These are phyloP conservation scores for Penicillium chermesinum DNA, from an alignment of 495 filamentous ascomycete genomes.

Conservation along the genomic window DNA sequence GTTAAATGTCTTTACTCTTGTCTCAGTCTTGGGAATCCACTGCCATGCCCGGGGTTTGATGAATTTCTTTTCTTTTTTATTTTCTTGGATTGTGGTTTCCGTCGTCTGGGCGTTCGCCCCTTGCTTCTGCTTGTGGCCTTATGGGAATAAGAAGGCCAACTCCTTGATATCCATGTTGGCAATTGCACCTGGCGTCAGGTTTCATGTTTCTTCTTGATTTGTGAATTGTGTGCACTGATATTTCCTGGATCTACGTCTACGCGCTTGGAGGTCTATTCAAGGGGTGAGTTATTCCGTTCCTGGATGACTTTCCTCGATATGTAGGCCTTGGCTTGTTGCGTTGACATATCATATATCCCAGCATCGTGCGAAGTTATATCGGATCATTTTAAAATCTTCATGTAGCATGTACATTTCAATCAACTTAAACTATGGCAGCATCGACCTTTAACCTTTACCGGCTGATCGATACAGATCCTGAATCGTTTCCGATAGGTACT, in stretches of 20 bases:
- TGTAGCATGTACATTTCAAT: neutral
- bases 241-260: conserved; percentile 19
- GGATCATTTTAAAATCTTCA: neutral
- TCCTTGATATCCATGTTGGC: conserved; percentile 44
- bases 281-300: conserved; percentile 12
- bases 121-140: conserved; percentile 13
- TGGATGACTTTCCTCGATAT: conserved; percentile 13
- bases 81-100: conserved; percentile 18
- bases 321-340: conserved; percentile 19
- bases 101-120: conserved; percentile 12
- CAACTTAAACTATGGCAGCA: neutral
- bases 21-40: conserved; percentile 6
- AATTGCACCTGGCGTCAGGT: conserved; percentile 35
- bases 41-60: conserved; percentile 21
- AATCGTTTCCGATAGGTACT: too few relatives aligned
- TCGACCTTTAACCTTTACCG: neutral
- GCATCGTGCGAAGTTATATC: conserved; percentile 1
- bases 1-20: neutral
- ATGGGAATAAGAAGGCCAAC: conserved; percentile 16
- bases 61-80: too few relatives aligned
- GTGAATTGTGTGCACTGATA: neutral
- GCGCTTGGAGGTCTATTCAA: conserved; percentile 20
- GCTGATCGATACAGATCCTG: too few relatives aligned
- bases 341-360: conserved; percentile 28
- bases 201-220: conserved; percentile 16